These are phyloP conservation scores for Symbiotaphrina buchneri DNA, from an alignment of 495 filamentous ascomycete species.

Conservation along the genomic window DNA sequence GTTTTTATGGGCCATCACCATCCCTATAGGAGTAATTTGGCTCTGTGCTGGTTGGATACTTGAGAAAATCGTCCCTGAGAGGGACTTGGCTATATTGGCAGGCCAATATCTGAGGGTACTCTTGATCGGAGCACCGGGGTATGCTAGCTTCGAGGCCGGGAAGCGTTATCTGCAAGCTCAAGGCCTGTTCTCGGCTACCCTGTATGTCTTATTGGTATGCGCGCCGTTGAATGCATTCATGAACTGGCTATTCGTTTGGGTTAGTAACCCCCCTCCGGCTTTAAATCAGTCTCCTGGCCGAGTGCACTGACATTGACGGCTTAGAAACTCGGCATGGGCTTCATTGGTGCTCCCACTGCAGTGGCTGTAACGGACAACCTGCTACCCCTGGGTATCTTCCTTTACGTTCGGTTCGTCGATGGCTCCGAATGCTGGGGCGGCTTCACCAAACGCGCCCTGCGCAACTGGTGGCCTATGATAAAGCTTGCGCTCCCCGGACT, in stretches of 20 bases:
- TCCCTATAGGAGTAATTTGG: constrained; percentile 47
- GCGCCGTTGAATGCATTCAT: constrained; percentile 49
- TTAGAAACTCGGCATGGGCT: constrained; percentile 24
- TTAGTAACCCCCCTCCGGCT: constrained; percentile 10
- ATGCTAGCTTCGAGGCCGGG: constrained; percentile 46
- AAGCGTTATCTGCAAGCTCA: constrained; percentile 60
- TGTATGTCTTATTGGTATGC: constrained; percentile 43
- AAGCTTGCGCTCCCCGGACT: constrained; percentile 30
- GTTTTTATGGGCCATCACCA: constrained; percentile 37
- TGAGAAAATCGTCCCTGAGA: constrained; percentile 37
- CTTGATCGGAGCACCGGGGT: constrained; percentile 42
- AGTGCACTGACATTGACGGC: neutral
- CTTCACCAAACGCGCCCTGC: constrained; percentile 21
- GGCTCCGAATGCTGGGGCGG: constrained; percentile 31
- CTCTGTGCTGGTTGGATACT: constrained; percentile 35
- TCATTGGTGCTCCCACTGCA: constrained; percentile 32
- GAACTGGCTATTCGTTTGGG: constrained; percentile 59
- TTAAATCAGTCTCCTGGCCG: neutral
- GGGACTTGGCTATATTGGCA: constrained; percentile 35
- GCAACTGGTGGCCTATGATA: constrained; percentile 31
- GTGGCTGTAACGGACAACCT: constrained; percentile 28
- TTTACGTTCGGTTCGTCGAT: constrained; percentile 25
- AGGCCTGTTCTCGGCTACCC: constrained; percentile 43
- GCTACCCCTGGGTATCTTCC: constrained; percentile 24
- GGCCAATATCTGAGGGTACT: constrained; percentile 45